A percentile compares a stretch with the other conserved stretches of the same genome.
These are phyloP conservation scores for Penicillium sp. DNA, from an alignment of 2,329 filamentous ascomycete species.

Conservation along the genomic window DNA sequence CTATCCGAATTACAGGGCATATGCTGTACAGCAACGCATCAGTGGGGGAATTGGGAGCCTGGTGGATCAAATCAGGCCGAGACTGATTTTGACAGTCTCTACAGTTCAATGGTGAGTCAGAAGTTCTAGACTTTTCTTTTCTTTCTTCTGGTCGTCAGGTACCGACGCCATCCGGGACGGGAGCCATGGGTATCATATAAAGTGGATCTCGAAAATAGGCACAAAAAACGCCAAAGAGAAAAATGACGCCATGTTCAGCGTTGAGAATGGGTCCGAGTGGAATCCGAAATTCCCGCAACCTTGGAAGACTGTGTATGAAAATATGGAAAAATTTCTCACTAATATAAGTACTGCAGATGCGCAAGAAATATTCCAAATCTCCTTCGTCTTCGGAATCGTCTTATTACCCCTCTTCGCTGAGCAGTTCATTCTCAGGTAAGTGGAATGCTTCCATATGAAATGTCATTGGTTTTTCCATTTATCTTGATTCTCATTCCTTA, in stretches of 20 bases:
- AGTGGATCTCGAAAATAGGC: conserved; percentile 4
- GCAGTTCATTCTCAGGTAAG: conserved; percentile 13
- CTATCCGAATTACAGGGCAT: conserved; percentile 1
- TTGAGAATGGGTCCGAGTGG: not conserved
- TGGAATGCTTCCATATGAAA: not conserved
- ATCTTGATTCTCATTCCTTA: not conserved
- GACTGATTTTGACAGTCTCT: not conserved
- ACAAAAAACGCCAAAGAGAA: not conserved
- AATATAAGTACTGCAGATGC: not conserved
- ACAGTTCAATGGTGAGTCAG: not conserved
- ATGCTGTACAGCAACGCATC: conserved; percentile 5
- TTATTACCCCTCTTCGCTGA: conserved; percentile 34
- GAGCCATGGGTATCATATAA: not conserved
- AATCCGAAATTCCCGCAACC: not conserved
- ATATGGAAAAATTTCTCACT: not conserved
- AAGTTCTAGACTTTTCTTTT: not conserved
- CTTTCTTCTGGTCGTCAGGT: not conserved
- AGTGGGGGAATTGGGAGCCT: not conserved
- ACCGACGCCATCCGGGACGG: not conserved
- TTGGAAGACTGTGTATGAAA: not conserved
- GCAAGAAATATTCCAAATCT: conserved; percentile 15
- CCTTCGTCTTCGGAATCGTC: conserved; percentile 26
- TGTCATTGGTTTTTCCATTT: not conserved
- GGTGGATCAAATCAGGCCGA: not conserved
- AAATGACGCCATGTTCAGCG: conserved; percentile 2